phyloP scores from a whole-genome alignment of 164 flowering plant species.

The Vitis labrusca region DNA sequence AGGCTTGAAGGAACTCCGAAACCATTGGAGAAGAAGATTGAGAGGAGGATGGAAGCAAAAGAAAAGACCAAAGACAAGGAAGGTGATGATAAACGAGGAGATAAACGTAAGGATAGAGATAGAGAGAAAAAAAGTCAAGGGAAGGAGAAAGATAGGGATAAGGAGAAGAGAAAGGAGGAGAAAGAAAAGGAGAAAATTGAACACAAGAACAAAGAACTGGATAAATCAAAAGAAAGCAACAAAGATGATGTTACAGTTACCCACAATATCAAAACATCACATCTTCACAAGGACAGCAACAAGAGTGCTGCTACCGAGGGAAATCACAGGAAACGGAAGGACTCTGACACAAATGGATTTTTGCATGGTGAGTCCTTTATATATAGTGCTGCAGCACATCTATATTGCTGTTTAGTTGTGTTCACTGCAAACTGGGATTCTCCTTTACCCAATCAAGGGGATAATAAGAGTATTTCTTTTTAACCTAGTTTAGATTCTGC shows the following conservation, averaged over 20 bases:
- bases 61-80: slow-evolving; percentile 33
- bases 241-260: slow-evolving; percentile 20
- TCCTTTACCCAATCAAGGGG: not conserved
- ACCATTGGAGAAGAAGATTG: slow-evolving; percentile 33
- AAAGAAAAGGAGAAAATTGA: slow-evolving; percentile 39
- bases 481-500: not conserved
- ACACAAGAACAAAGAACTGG: slow-evolving; percentile 29
- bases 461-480: not conserved
- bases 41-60: slow-evolving; percentile 23
- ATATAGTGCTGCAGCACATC: not conserved
- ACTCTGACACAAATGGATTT: slow-evolving; percentile 53
- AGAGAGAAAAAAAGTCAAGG: slow-evolving; percentile 35
- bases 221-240: slow-evolving; percentile 28
- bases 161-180: slow-evolving; percentile 46
- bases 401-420: not conserved
- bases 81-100: slow-evolving; percentile 25
- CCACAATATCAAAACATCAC: slow-evolving; percentile 14
- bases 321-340: slow-evolving; percentile 55
- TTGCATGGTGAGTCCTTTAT: slow-evolving; percentile 60
- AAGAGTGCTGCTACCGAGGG: slow-evolving; percentile 27
- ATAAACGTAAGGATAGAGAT: slow-evolving; percentile 36
- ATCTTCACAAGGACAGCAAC: slow-evolving; percentile 25
- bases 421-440: not conserved
- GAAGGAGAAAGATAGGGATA: slow-evolving; percentile 40
- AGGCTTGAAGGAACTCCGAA: slow-evolving; percentile 31